Evolutionary conservation across 768 basidiomycete species (phyloP).

Genomic region (Fomitopsis serialis): DNA sequence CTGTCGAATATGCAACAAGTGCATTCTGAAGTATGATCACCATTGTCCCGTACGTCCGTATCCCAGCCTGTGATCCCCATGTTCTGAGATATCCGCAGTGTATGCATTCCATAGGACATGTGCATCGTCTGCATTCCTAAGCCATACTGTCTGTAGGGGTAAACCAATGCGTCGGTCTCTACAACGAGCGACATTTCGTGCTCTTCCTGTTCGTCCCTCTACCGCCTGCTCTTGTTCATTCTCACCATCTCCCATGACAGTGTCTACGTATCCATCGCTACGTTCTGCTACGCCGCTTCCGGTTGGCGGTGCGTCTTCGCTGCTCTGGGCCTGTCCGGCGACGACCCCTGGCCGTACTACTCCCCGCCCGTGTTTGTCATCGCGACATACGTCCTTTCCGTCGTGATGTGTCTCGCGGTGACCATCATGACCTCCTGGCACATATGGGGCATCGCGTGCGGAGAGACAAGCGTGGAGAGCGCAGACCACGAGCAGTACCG

Average conservation of each 20-base stretch:
- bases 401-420: conserved; percentile 73
- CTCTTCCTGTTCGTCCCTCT: conserved; percentile 73
- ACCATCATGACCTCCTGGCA: conserved; percentile 71
- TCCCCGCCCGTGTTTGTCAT: conserved; percentile 69
- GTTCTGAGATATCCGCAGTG: conserved; percentile 16
- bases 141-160: conserved; percentile 56
- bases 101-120: conserved; percentile 9
- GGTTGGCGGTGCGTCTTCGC: conserved; percentile 60
- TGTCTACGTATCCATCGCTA: conserved; percentile 73
- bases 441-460: conserved; percentile 60
- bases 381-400: conserved; percentile 68
- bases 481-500: conserved; percentile 84
- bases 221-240: background rate
- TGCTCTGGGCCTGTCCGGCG: conserved; percentile 40
- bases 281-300: conserved; percentile 51
- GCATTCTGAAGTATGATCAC: conserved; percentile 87
- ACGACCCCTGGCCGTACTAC: conserved; percentile 25
- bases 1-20: conserved; percentile 86
- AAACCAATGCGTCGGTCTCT: conserved; percentile 93
- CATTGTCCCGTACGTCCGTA: conserved; percentile 77
- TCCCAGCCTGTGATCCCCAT: background rate
- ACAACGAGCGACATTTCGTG: conserved; percentile 95
- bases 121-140: conserved; percentile 1
- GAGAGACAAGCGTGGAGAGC: conserved; percentile 86
- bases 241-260: conserved; percentile 35